Evolutionary conservation across 83 land plant species (phyloP).

Genomic region (Picea abies): DNA sequence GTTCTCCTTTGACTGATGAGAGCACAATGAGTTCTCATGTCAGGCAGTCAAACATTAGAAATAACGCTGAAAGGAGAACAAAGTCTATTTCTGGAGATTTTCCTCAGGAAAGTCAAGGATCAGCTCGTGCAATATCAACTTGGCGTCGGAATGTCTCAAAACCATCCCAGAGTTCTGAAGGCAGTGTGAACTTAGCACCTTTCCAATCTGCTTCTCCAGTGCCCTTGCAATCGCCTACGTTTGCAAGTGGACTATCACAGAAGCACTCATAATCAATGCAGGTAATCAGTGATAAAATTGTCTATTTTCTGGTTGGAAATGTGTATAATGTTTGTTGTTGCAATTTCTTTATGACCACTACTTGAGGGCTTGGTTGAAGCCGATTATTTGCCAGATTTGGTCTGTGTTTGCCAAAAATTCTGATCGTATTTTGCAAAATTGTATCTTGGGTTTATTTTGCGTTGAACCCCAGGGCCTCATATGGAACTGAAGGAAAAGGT

Average conservation of each 20-base stretch:
- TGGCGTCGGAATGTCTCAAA: conserved; percentile 2
- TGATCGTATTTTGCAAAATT: neutral
- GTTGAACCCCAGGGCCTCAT: no score
- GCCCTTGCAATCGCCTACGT: conserved; percentile 11
- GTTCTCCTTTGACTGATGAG: conserved; percentile 10
- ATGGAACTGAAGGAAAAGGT: neutral
- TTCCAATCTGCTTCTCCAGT: neutral
- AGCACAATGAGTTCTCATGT: conserved; percentile 8
- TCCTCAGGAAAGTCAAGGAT: conserved; percentile 19
- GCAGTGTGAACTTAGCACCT: conserved; percentile 15
- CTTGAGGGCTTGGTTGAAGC: neutral
- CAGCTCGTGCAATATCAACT: conserved; percentile 8
- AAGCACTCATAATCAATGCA: neutral
- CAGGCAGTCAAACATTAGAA: conserved; percentile 2
- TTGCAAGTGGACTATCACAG: conserved; percentile 8
- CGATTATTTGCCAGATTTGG: neutral
- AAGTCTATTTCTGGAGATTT: conserved; percentile 15
- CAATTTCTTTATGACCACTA: neutral
- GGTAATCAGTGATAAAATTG: neutral
- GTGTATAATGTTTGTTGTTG: neutral
- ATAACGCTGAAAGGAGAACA: conserved; percentile 14
- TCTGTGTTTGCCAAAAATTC: neutral
- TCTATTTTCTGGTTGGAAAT: neutral
- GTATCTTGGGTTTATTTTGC: neutral
- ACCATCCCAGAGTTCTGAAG: conserved; percentile 2